Evolutionary conservation across 805 yeast genomes (phyloP), one percentile per base, ranked within the genome.

Genomic region (Myxozyma udenii): DNA sequence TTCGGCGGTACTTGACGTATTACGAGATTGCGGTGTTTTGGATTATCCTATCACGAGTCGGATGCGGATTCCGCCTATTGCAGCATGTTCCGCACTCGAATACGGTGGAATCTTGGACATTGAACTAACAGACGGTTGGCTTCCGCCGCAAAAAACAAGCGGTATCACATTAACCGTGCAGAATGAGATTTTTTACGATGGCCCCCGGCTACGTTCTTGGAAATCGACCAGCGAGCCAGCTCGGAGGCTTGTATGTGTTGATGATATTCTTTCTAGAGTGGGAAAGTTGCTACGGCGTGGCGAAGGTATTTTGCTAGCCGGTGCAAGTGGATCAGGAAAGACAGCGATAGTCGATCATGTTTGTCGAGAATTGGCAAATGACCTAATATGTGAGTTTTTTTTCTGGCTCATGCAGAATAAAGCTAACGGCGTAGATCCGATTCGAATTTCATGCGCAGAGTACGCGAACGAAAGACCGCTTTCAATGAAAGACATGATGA

Each of bases 271-370:
- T 9, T 5, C 64, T 0, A 68, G 70, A 3, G 61, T 81, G 9
- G 58, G 68, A 4, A 72, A 72, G 5, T 64, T 75, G 0, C 61
- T 82, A 2, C 62, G 71, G 4, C 66, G 75, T 37, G 77, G 77
- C 4, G 74, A 73, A 45, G 87, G 91, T 1, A 71, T 81, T 0
- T 68, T 88, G 48, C 62, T 90, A 0, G 76, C 80, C 59, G 98
- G 97, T 0, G 69, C 81, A 21, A 72, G 86, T 1, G 97, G 96
- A 0, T 78, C 87, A 55, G 98, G 98, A 0, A 91, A 91, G 65
- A 72, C 93, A 0, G 68, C 80, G 1, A 55, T 84, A 1, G 62
- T 81, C 14, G 66, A 73, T 2, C 70, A 74, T 23, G 64, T 85
- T 0, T 61, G 74, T 0, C 51, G 68, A 1, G 60, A 61, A 7